Evolutionary conservation across 1,284 basidiomycete species (phyloP).

Genomic region (Moesziomyces sp.): DNA sequence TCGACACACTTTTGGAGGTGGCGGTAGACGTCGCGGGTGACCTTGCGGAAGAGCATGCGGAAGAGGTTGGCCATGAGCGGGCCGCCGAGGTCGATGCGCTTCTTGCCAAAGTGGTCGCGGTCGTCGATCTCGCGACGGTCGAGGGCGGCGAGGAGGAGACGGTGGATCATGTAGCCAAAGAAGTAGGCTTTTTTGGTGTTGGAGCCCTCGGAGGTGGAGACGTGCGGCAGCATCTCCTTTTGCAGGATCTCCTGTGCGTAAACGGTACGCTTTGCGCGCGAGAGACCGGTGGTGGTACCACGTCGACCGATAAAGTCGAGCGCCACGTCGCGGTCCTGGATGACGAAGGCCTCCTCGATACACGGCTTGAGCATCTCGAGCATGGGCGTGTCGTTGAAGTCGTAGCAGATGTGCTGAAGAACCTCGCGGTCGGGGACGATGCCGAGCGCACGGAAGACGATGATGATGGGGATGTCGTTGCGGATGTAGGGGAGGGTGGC

Average conservation of each 20-base stretch:
- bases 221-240: constrained; percentile 98
- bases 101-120: constrained; percentile 99
- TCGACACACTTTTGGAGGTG: constrained; percentile 96
- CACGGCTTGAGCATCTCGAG: constrained; percentile 98
- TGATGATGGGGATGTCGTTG: constrained; percentile 97
- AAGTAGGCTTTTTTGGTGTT: constrained; percentile 99
- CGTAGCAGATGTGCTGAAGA: constrained; percentile 97
- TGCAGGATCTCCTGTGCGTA: constrained; percentile 98
- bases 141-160: constrained; percentile 89
- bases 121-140: constrained; percentile 96
- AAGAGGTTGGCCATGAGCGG: constrained; percentile 94
- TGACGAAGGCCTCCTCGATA: constrained; percentile 97
- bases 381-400: constrained; percentile 94
- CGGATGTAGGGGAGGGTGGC: constrained; percentile 98
- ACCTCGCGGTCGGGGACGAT: constrained; percentile 98
- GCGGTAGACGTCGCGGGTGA: constrained; percentile 96
- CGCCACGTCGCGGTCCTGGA: constrained; percentile 90
- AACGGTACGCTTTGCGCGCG: constrained; percentile 88
- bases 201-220: constrained; percentile 94
- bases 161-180: constrained; percentile 99
- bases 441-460: constrained; percentile 96
- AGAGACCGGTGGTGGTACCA: constrained; percentile 93
- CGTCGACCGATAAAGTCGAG: constrained; percentile 98
- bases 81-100: constrained; percentile 94
- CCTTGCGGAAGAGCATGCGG: constrained; percentile 95